These are phyloP conservation scores for Kluyveromyces sp. DNA, from an alignment of 1,139 yeast genomes.

Conservation along the genomic window DNA sequence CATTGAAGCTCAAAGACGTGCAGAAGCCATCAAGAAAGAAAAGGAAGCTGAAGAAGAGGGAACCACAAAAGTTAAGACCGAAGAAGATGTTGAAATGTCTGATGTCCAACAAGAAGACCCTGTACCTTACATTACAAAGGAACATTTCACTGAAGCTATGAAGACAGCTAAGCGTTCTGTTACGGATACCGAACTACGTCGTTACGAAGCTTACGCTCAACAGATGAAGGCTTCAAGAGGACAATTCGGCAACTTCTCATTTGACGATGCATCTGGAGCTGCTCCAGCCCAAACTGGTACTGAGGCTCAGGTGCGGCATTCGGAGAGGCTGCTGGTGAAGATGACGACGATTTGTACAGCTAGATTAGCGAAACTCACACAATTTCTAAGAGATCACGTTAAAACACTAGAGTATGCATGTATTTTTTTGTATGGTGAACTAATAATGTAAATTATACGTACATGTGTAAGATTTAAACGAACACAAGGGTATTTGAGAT, in stretches of 20 bases:
- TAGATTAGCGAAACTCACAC: constrained; percentile 27
- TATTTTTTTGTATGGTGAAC: too few species aligned
- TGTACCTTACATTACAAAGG: constrained; percentile 89
- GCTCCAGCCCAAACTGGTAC: constrained; percentile 31
- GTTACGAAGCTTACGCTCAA: constrained; percentile 97
- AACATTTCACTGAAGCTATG: constrained; percentile 98
- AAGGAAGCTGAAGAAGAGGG: background rate
- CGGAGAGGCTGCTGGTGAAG: constrained; percentile 75
- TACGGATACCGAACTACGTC: constrained; percentile 93
- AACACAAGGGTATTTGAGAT: too few species aligned
- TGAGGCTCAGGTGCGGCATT: constrained; percentile 36
- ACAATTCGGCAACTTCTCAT: constrained; percentile 69
- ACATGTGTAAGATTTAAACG: too few species aligned
- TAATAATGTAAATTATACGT: too few species aligned
- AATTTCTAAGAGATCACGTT: constrained; percentile 4
- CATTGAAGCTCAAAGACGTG: constrained; percentile 70
- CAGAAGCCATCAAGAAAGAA: constrained; percentile 40
- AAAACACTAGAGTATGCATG: background rate
- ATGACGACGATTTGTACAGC: constrained; percentile 80
- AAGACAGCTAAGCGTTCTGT: constrained; percentile 97
- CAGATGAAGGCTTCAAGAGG: constrained; percentile 96
- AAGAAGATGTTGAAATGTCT: constrained; percentile 57
- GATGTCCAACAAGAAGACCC: constrained; percentile 69
- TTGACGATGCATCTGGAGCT: constrained; percentile 45
- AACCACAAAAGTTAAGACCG: constrained; percentile 31